Conservation (phyloP, 1,284 basidiomycete species). For the Pseudozyma hubeiensis region DNA sequence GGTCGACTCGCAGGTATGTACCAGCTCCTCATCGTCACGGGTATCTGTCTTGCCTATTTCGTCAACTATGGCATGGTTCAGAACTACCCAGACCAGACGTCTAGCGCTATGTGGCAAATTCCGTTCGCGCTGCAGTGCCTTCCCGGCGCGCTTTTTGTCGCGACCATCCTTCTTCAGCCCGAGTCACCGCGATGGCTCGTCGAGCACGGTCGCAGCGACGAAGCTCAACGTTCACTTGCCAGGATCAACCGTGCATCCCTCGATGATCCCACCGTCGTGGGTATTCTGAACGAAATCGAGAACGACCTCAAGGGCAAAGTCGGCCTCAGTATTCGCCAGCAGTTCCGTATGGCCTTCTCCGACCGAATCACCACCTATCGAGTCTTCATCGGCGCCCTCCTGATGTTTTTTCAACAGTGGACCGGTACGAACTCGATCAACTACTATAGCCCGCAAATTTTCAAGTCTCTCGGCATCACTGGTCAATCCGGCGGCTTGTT, state of each 20-base stretch:
- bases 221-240: constrained; percentile 29
- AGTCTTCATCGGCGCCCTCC: constrained; percentile 53
- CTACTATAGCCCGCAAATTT: constrained; percentile 56
- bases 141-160: constrained; percentile 59
- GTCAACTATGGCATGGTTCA: constrained; percentile 48
- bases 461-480: constrained; percentile 59
- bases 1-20: constrained; percentile 69
- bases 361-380: constrained; percentile 68
- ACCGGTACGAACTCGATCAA: constrained; percentile 53
- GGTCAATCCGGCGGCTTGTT: constrained; percentile 49
- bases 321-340: constrained; percentile 56
- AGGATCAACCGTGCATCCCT: constrained; percentile 22
- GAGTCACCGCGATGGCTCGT: constrained; percentile 66
- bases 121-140: constrained; percentile 63
- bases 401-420: constrained; percentile 61
- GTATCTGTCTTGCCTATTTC: constrained; percentile 54
- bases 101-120: constrained; percentile 58
- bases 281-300: constrained; percentile 42
- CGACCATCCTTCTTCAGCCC: constrained; percentile 56
- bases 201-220: constrained; percentile 39
- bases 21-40: constrained; percentile 69
- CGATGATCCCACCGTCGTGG: constrained; percentile 28
- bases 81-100: constrained; percentile 30
- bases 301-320: constrained; percentile 59
- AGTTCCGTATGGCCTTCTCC: constrained; percentile 70